Evolutionary conservation across 805 yeast species (phyloP), one percentile per base, ranked within the genome.

Genomic region (Wickerhamomyces kurtzmanii): DNA sequence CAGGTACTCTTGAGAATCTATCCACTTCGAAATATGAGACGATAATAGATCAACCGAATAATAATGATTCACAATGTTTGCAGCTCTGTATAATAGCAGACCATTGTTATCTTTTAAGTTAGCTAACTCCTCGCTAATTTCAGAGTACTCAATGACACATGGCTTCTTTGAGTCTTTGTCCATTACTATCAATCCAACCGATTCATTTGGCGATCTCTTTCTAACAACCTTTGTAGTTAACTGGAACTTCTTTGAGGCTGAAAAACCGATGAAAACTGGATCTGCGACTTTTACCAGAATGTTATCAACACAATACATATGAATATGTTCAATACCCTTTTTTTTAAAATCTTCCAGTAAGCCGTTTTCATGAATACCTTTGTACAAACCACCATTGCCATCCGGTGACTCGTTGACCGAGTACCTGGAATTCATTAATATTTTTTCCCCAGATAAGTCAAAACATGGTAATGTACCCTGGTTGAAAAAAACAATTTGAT

Each of bases 291-390:
- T 79, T 20, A 87, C 96, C 27, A 91, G 63, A 17, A 82, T 78
- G 55, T 91, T 91, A 57, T 91, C 99, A 27, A 91, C 97, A 57
- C 97, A 89, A 59, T 86, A 91, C 82, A 87, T 84, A 57, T 91
- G 96, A 36, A 91, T 67, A 50, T 91, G 97, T 53, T 83, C 73
- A 38, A 89, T 72, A 5, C 85, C 86, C 31, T 74, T 75, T 6
- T 42, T 34, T 17, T 57, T 46, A 49, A 91, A 71, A 50, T 89
- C 95, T 6, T 69, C 68, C 18, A 91, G 45, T 12, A 87, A 59
- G 3, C 71, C 68, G 39, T 77, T 70, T 23, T 68, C 68, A 41
- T 59, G 56, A 22, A 91, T 64, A 1, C 96, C 97, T 46, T 74
- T 78, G 59, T 91, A 91, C 28, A 91, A 62, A 2, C 99, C 99